Evolutionary conservation across 495 filamentous ascomycete genomes (phyloP).

Genomic region (Talaromyces proteolyticus): DNA sequence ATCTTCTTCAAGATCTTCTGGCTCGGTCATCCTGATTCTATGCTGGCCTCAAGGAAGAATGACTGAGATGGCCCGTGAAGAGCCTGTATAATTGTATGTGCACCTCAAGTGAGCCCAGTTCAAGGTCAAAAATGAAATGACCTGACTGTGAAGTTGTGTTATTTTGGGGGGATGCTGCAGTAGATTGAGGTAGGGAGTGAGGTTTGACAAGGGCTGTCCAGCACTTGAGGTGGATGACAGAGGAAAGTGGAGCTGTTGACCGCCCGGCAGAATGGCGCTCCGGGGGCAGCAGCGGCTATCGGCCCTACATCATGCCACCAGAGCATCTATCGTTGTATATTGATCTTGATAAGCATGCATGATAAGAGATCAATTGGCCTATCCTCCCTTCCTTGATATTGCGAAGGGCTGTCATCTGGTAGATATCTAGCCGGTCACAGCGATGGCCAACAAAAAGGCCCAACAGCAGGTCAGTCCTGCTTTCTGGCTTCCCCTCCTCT

Average conservation of each 20-base stretch:
- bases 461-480: slow-evolving; percentile 55
- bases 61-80: not conserved
- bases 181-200: too few species aligned
- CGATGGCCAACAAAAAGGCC: slow-evolving; percentile 59
- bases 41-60: too few species aligned
- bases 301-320: not conserved
- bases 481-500: slow-evolving; percentile 9
- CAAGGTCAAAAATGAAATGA: too few species aligned
- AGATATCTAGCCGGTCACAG: slow-evolving; percentile 1
- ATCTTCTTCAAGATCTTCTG: slow-evolving; percentile 91
- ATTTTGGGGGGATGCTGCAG: too few species aligned
- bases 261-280: not conserved
- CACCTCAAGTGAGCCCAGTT: too few species aligned
- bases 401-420: not conserved
- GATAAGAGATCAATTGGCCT: not conserved
- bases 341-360: not conserved
- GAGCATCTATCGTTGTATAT: not conserved
- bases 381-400: not conserved
- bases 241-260: not conserved
- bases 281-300: too few species aligned
- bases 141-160: too few species aligned
- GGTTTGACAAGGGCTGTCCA: too few species aligned
- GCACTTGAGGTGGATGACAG: not conserved
- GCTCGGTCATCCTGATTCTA: slow-evolving; percentile 63
- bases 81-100: too few species aligned